Percentiles rank a stretch among this genome's conserved stretches.
These are phyloP conservation scores for Chamaecrista fasciculata DNA, from an alignment of 306 rosid species.

Conservation along the genomic window DNA sequence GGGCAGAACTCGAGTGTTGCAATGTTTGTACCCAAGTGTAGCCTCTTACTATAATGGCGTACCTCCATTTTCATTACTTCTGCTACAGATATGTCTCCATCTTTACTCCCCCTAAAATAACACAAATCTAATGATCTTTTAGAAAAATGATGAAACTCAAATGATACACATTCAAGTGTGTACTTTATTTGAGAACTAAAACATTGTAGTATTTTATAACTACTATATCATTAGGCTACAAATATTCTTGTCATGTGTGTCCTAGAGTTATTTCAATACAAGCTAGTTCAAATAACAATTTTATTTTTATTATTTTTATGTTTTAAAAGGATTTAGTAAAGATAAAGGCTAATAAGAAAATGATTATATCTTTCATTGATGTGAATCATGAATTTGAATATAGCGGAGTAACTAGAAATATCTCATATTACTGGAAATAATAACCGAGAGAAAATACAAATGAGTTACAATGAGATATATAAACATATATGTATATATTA, in stretches of 20 bases:
- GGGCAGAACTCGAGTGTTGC: conserved; percentile 79
- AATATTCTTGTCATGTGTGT: background rate
- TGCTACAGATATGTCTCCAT: conserved; percentile 81
- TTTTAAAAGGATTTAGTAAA: no score
- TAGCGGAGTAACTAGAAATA: no score
- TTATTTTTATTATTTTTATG: no score
- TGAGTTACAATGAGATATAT: no score
- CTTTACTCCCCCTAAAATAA: conserved; percentile 76
- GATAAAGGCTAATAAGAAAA: no score
- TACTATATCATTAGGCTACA: background rate
- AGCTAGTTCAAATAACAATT: background rate
- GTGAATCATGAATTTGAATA: no score
- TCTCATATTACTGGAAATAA: no score
- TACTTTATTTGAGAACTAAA: background rate
- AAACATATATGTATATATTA: no score
- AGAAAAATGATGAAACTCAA: background rate
- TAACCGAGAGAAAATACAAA: no score
- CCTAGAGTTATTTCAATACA: background rate
- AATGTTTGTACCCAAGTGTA: conserved; percentile 78
- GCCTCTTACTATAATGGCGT: conserved; percentile 78
- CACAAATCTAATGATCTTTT: conserved; percentile 15
- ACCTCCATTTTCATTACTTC: conserved; percentile 90
- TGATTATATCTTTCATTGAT: no score
- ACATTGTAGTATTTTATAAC: background rate
- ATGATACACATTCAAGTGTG: background rate